Evolutionary conservation across 768 basidiomycete species (phyloP), one percentile per base, ranked within the genome.

Genomic region (Cantharellus cinnabarinus): DNA sequence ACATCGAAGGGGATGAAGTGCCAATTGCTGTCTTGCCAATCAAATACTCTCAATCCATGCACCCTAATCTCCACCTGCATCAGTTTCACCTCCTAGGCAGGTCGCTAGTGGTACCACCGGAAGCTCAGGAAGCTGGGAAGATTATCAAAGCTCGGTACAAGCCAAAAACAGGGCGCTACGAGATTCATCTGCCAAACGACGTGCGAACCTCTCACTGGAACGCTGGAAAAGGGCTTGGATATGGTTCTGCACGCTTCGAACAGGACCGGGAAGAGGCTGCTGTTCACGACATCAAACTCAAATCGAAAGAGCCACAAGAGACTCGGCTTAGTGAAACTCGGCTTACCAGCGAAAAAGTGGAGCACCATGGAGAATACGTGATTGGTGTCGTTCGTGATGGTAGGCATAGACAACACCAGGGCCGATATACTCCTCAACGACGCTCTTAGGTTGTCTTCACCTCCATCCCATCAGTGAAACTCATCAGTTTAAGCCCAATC

Each of bases 161-260:
- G 68, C 76, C 81, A 2, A 70, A 73, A 42, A 73, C 76, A 42
- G 77, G 74, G 57, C 74, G 80, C 63, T 67, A 85, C 40, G 88
- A 90, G 68, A 74, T 90, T 34, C 85, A 88, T 68, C 75, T 90
- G 7, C 88, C 88, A 3, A 77, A 79, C n/a, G 88, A 90, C 67
- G 78, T 78, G 29, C 80, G 88, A 41, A 72, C 79, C 15, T 85
- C 88, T 62, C 84, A 90, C 14, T 88, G 83, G 81, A 89, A 84
- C 64, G 67, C 67, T n/a, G 83, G 85, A 58, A 77, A 77, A 61
- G 79, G 82, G 14, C 77, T 74, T 65, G 79, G 79, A 39, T 71
- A 86, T 15, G 88, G 85, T 2, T 68, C 66, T 29, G 85, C 82
- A 15, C 76, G 80, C 57, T 67, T 73, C 56, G 83, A 85, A 58